These are phyloP conservation scores for Claviceps digitariae DNA, from an alignment of 2,329 filamentous ascomycete species.

Conservation along the genomic window DNA sequence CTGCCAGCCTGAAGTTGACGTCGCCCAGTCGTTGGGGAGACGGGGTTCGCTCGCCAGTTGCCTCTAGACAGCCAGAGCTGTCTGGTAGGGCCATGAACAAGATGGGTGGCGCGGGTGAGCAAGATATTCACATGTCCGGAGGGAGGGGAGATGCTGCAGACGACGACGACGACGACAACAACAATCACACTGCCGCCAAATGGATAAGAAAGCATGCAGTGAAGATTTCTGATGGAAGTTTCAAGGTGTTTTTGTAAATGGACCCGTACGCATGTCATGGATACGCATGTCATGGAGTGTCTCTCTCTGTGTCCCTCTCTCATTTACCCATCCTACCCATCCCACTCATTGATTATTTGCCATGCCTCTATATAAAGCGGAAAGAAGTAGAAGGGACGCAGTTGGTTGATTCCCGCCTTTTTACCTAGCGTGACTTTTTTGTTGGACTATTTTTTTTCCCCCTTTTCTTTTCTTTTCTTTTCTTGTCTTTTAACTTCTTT, in stretches of 20 bases:
- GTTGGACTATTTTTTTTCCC: background rate
- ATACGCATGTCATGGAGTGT: background rate
- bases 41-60: constrained; percentile 3
- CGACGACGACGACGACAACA: background rate
- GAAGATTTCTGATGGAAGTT: constrained; percentile 13
- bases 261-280: background rate
- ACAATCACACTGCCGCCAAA: background rate
- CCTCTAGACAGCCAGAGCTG: constrained; percentile 3
- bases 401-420: background rate
- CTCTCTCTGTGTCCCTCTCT: background rate
- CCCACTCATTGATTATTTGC: too few relatives aligned
- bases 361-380: too few relatives aligned
- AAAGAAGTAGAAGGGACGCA: background rate
- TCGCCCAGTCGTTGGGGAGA: constrained; percentile 6
- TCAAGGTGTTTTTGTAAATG: constrained; percentile 13
- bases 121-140: constrained; percentile 7
- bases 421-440: background rate
- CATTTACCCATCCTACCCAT: too few relatives aligned
- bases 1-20: constrained; percentile 6
- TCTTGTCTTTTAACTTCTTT: background rate
- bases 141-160: constrained; percentile 2
- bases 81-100: constrained; percentile 3
- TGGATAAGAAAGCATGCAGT: constrained; percentile 11
- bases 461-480: background rate
- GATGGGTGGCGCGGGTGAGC: constrained; percentile 2